Conservation (phyloP, 495 filamentous ascomycete species). For the Aspergillus ellipticus region DNA sequence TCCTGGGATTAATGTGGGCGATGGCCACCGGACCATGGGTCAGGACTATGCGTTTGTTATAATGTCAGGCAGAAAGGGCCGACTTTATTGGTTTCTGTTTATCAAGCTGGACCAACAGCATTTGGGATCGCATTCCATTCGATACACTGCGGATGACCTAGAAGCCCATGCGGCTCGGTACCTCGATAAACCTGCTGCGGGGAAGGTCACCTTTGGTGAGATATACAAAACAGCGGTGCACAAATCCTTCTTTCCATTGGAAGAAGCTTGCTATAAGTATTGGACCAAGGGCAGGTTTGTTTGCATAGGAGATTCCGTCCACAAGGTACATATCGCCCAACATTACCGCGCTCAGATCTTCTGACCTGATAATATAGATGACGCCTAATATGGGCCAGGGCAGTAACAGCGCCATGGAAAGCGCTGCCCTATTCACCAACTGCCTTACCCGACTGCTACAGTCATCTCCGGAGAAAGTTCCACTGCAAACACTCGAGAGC, state of each 20-base stretch:
- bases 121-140: neutral
- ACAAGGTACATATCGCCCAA: neutral
- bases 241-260: neutral
- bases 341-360: too few relatives aligned
- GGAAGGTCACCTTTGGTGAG: neutral
- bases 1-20: constrained; percentile 6
- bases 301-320: neutral
- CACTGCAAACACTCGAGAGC: neutral
- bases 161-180: neutral
- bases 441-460: neutral
- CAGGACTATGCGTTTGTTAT: neutral
- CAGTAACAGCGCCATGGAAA: neutral
- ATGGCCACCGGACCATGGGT: constrained; percentile 2
- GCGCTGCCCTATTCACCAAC: neutral
- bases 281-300: neutral
- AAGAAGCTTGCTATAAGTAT: neutral
- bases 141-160: neutral
- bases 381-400: neutral
- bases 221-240: neutral
- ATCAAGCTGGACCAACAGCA: neutral
- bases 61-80: neutral
- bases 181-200: neutral
- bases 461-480: neutral
- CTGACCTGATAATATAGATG: neutral
- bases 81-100: neutral